Conservation (phyloP, 2,329 filamentous ascomycete genomes). For the Penicillium verrucosum region DNA sequence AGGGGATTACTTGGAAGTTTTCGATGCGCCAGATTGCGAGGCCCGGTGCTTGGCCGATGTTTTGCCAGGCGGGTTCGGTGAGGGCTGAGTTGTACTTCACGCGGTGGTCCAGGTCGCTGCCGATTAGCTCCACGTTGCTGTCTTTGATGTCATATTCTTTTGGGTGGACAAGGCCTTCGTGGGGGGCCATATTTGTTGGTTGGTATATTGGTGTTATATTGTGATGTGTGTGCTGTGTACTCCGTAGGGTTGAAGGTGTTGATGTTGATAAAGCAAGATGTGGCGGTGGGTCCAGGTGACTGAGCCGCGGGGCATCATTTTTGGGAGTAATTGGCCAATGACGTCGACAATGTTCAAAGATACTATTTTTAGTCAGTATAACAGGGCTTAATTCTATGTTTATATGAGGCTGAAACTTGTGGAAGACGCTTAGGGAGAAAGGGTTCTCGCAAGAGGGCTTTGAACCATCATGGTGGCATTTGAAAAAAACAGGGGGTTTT, state of each 20-base stretch:
- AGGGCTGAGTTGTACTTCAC: constrained; percentile 65
- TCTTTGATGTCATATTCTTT: constrained; percentile 66
- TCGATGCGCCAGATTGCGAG: constrained; percentile 66
- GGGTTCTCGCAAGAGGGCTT: not conserved
- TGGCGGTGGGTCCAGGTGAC: constrained; percentile 5
- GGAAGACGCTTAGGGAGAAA: not conserved
- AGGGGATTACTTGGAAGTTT: constrained; percentile 61
- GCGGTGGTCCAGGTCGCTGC: constrained; percentile 62
- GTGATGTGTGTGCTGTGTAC: not conserved
- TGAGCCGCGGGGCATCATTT: constrained; percentile 4
- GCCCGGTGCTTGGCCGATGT: constrained; percentile 54
- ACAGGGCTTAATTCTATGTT: not conserved
- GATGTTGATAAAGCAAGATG: not conserved
- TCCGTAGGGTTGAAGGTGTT: not conserved
- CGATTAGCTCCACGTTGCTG: constrained; percentile 65
- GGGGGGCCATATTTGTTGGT: constrained; percentile 53
- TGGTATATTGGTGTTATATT: not conserved
- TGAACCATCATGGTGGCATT: not conserved
- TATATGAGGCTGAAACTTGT: not conserved
- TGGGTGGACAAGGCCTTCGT: constrained; percentile 59
- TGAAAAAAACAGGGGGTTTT: too few relatives aligned
- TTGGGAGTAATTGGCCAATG: constrained; percentile 4
- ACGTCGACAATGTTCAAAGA: not conserved
- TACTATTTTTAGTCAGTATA: constrained; percentile 7
- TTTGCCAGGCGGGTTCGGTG: constrained; percentile 66